Conservation (phyloP, 768 basidiomycete species). For the Tubosaeta brunneosetosa region DNA sequence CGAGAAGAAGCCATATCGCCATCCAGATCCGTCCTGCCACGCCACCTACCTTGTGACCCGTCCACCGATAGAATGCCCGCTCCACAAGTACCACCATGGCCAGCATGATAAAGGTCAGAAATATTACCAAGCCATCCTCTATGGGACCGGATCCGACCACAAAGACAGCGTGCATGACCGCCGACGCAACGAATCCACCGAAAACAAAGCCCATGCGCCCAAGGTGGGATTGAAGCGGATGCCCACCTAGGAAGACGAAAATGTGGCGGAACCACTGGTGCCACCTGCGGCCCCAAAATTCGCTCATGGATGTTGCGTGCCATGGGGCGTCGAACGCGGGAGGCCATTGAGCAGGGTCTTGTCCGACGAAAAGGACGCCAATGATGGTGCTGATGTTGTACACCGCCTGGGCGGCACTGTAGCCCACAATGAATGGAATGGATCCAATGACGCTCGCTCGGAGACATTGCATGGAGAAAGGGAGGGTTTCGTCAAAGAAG, state of each 20-base stretch:
- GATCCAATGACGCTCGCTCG: constrained; percentile 44
- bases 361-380: constrained; percentile 25
- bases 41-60: neutral
- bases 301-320: constrained; percentile 32
- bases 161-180: constrained; percentile 29
- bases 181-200: neutral
- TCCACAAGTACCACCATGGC: constrained; percentile 49
- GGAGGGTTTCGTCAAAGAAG: constrained; percentile 32
- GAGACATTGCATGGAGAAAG: constrained; percentile 20
- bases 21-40: neutral
- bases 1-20: neutral
- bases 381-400: constrained; percentile 26
- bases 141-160: constrained; percentile 45
- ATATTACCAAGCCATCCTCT: constrained; percentile 37
- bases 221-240: neutral
- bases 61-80: constrained; percentile 11
- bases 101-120: constrained; percentile 52
- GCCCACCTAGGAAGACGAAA: constrained; percentile 23
- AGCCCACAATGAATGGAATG: constrained; percentile 41
- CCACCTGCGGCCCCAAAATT: constrained; percentile 40
- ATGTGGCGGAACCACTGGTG: constrained; percentile 33
- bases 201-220: neutral
- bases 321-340: constrained; percentile 33
- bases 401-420: constrained; percentile 38
- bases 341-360: constrained; percentile 31